These are phyloP conservation scores for Blastobotrys ciferrii DNA, from an alignment of 1,139 yeast genomes.

Conservation along the genomic window DNA sequence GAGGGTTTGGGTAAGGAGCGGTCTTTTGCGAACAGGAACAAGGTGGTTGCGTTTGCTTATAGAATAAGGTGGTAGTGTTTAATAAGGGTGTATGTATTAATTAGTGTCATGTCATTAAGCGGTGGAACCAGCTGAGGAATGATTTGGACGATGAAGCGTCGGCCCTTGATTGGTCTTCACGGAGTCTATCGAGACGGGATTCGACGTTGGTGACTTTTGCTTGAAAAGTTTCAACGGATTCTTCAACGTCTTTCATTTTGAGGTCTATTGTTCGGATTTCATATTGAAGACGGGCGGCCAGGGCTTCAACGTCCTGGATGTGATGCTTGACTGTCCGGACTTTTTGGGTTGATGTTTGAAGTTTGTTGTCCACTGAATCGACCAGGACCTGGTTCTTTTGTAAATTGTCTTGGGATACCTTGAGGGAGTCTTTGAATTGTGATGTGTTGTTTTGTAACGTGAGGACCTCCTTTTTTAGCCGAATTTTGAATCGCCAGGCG, in stretches of 20 bases:
- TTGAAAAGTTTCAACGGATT: slow-evolving; percentile 55
- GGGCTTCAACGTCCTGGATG: slow-evolving; percentile 61
- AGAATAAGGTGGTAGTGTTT: no score
- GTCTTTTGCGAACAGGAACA: no score
- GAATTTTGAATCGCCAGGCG: slow-evolving; percentile 5
- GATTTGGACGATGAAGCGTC: background rate
- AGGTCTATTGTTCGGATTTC: slow-evolving; percentile 72
- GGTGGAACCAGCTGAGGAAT: slow-evolving; percentile 1
- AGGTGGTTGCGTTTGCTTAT: no score
- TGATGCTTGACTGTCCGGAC: slow-evolving; percentile 44
- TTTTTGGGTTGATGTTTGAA: slow-evolving; percentile 24
- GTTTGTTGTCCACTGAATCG: slow-evolving; percentile 20
- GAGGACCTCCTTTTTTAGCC: slow-evolving; percentile 19
- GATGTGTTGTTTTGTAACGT: slow-evolving; percentile 17
- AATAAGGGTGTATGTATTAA: no score
- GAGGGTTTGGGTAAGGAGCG: no score
- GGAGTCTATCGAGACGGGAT: slow-evolving; percentile 31
- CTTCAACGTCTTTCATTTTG: slow-evolving; percentile 79
- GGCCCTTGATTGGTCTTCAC: slow-evolving; percentile 2
- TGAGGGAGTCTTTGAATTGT: slow-evolving; percentile 14
- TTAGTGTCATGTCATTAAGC: slow-evolving; percentile 1
- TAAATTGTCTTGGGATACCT: slow-evolving; percentile 14
- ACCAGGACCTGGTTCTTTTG: slow-evolving; percentile 21
- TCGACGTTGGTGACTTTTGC: slow-evolving; percentile 43
- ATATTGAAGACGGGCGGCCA: slow-evolving; percentile 74